Conservation (phyloP, 2,329 filamentous ascomycete species). For the Tolypocladium guangdongense region DNA sequence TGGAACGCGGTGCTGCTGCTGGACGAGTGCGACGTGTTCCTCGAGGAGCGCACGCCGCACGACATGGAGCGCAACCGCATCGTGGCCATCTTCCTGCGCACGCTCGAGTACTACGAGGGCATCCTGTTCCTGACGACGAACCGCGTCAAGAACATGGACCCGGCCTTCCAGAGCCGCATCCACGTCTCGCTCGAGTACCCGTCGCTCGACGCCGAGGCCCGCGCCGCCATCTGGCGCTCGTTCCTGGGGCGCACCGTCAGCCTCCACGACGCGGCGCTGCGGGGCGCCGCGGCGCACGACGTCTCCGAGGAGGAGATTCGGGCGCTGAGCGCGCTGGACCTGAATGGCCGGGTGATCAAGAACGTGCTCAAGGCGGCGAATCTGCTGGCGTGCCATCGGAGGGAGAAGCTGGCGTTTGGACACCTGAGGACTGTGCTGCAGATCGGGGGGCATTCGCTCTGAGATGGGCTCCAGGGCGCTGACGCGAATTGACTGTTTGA, state of each 20-base stretch:
- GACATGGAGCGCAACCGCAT: constrained; percentile 22
- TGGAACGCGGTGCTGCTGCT: constrained; percentile 29
- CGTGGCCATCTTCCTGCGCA: constrained; percentile 28
- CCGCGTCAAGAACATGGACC: constrained; percentile 32
- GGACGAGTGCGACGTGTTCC: constrained; percentile 30
- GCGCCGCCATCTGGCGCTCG: constrained; percentile 27
- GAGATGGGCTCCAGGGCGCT: neutral
- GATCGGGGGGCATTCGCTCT: constrained; percentile 14
- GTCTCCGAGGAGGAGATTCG: constrained; percentile 18
- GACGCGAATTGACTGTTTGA: no score
- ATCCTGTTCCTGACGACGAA: constrained; percentile 40
- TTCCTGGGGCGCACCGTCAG: constrained; percentile 23
- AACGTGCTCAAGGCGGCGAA: constrained; percentile 30
- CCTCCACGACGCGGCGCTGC: constrained; percentile 6
- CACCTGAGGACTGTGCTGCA: constrained; percentile 21
- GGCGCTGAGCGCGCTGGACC: constrained; percentile 25
- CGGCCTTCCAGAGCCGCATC: constrained; percentile 35
- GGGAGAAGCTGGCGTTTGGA: constrained; percentile 14
- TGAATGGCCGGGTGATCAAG: constrained; percentile 42
- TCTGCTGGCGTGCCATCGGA: constrained; percentile 19
- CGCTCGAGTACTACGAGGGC: constrained; percentile 36
- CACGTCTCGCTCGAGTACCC: constrained; percentile 37
- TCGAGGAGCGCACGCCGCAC: constrained; percentile 24
- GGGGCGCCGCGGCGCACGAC: constrained; percentile 18
- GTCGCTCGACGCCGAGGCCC: constrained; percentile 23